phyloP scores from a whole-genome alignment of 495 filamentous ascomycete species.

The Penicillium arizonense region DNA sequence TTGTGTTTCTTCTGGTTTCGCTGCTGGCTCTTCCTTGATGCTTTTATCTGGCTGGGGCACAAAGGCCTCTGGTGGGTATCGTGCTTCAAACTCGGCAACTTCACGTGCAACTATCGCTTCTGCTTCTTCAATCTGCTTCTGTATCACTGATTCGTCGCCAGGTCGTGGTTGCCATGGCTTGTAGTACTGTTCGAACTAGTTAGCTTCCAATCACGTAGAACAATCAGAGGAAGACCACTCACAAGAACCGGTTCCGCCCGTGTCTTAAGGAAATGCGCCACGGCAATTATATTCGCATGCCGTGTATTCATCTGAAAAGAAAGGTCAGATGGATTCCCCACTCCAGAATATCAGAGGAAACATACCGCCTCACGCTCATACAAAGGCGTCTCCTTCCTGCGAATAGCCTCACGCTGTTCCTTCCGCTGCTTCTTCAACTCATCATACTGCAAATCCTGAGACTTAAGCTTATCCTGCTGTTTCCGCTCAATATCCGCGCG shows the following conservation, averaged over 20 bases:
- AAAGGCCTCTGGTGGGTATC: constrained; percentile 8
- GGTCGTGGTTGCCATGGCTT: constrained; percentile 76
- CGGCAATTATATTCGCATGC: constrained; percentile 68
- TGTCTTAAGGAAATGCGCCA: constrained; percentile 75
- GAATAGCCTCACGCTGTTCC: constrained; percentile 56
- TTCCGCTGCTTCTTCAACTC: constrained; percentile 64
- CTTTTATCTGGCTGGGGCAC: background rate
- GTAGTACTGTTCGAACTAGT: constrained; percentile 64
- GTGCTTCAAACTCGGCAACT: constrained; percentile 47
- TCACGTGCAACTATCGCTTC: constrained; percentile 52
- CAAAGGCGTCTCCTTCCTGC: constrained; percentile 67
- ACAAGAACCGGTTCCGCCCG: constrained; percentile 74
- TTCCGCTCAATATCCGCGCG: constrained; percentile 87
- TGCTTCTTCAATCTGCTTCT: constrained; percentile 56
- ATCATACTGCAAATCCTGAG: constrained; percentile 68
- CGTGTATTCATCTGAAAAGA: constrained; percentile 69
- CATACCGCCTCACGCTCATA: constrained; percentile 80
- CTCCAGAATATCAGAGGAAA: constrained; percentile 7
- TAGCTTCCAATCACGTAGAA: constrained; percentile 1
- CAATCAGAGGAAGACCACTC: constrained; percentile 27
- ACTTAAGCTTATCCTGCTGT: constrained; percentile 78
- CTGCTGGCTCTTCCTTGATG: background rate
- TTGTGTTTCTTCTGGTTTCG: background rate
- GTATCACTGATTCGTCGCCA: constrained; percentile 60
- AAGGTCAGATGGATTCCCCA: background rate